These are phyloP conservation scores for Fistulinella staudtii DNA, from an alignment of 1,284 basidiomycete genomes.

Conservation along the genomic window DNA sequence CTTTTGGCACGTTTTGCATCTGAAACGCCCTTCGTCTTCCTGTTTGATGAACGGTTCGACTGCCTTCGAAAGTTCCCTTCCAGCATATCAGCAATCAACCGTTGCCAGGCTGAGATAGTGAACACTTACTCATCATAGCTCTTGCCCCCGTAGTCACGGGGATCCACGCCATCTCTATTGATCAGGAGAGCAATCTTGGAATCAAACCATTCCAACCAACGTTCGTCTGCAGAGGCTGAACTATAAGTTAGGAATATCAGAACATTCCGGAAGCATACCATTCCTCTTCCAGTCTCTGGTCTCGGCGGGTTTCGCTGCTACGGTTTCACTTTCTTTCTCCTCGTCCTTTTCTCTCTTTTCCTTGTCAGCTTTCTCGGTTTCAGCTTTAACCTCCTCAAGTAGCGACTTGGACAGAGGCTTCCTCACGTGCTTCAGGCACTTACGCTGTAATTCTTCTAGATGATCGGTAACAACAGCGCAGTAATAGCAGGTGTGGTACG, in stretches of 20 bases:
- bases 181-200: constrained; percentile 77
- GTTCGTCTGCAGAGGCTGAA: constrained; percentile 56
- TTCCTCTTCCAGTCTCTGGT: constrained; percentile 65
- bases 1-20: constrained; percentile 93
- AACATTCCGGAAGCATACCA: constrained; percentile 40
- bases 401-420: constrained; percentile 59
- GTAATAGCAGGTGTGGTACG: constrained; percentile 92
- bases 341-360: constrained; percentile 36
- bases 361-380: constrained; percentile 41
- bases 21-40: constrained; percentile 92
- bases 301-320: constrained; percentile 31
- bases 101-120: constrained; percentile 8
- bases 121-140: constrained; percentile 78
- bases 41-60: constrained; percentile 82
- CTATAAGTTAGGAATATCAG: constrained; percentile 16
- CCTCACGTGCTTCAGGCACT: constrained; percentile 88
- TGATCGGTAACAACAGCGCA: constrained; percentile 89
- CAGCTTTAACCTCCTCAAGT: constrained; percentile 53
- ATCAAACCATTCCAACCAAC: constrained; percentile 85
- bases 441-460: constrained; percentile 88
- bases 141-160: constrained; percentile 84
- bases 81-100: constrained; percentile 10
- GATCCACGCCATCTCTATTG: constrained; percentile 73
- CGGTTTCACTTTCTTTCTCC: constrained; percentile 28
- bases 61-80: constrained; percentile 75